These are phyloP conservation scores for Eucalyptus tenuipes DNA, from an alignment of 345 rosid species.

Conservation along the genomic window DNA sequence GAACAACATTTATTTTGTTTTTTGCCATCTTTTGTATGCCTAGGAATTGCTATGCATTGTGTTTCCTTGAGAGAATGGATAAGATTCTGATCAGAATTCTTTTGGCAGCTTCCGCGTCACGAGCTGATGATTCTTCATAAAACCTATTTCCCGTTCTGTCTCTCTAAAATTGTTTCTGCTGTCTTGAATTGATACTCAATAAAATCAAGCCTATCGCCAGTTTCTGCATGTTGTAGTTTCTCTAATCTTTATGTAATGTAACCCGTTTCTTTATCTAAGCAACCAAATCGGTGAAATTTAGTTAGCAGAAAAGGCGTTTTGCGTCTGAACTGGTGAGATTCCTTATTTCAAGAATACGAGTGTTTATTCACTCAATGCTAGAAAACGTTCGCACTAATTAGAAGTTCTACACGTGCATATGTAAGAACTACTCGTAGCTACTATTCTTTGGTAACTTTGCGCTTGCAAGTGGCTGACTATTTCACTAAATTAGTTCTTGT, in stretches of 20 bases:
- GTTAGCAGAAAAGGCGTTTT: neutral
- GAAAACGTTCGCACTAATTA: neutral
- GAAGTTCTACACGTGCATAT: neutral
- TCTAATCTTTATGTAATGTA: neutral
- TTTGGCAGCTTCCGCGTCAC: neutral
- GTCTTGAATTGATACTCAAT: neutral
- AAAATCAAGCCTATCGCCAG: neutral
- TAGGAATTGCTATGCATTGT: neutral
- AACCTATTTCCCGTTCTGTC: neutral
- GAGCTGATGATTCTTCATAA: neutral
- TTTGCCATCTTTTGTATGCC: neutral
- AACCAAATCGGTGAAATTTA: neutral
- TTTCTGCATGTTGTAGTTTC: neutral
- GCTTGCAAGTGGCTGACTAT: neutral
- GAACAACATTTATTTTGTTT: neutral
- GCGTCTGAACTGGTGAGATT: neutral
- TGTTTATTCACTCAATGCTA: neutral
- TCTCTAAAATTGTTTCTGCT: neutral
- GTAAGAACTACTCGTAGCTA: neutral
- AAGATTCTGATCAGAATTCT: neutral
- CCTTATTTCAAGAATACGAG: neutral
- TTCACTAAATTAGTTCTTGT: neutral
- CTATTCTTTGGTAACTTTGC: neutral
- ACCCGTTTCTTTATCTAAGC: neutral
- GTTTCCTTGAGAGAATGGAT: neutral